Conservation (phyloP, 306 rosid species). For the Dalbergia cochinchinensis region DNA sequence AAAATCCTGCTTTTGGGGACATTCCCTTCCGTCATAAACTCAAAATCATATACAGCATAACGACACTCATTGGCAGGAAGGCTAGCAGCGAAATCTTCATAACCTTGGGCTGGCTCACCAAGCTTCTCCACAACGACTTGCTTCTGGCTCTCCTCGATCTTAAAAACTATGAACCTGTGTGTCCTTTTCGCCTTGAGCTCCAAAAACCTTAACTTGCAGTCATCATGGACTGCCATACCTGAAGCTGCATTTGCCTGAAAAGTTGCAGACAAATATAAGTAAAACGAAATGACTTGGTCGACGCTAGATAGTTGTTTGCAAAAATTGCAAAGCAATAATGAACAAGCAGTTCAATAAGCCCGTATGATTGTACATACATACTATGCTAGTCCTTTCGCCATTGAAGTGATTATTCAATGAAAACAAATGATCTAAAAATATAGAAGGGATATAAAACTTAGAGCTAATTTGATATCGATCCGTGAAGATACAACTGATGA, state of each 20-base stretch:
- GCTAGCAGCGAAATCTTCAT: slow-evolving; percentile 42
- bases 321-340: neutral
- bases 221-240: slow-evolving; percentile 49
- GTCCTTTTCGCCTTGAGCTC: slow-evolving; percentile 49
- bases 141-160: slow-evolving; percentile 45
- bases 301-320: neutral
- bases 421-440: neutral
- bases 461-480: slow-evolving; percentile 1
- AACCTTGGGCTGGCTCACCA: slow-evolving; percentile 44
- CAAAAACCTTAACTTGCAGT: slow-evolving; percentile 45
- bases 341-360: slow-evolving; percentile 2
- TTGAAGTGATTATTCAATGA: neutral
- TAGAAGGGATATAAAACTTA: neutral
- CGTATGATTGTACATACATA: neutral
- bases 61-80: slow-evolving; percentile 45
- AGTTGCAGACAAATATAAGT: neutral
- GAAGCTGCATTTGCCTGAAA: slow-evolving; percentile 48
- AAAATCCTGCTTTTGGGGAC: slow-evolving; percentile 51
- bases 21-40: slow-evolving; percentile 44
- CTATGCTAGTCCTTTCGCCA: neutral
- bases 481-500: neutral
- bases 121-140: slow-evolving; percentile 47
- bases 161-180: slow-evolving; percentile 46
- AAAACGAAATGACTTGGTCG: neutral
- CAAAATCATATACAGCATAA: slow-evolving; percentile 47